Evolutionary conservation across 306 rosid genomes (phyloP).

Genomic region (Psophocarpus tetragonolobus): DNA sequence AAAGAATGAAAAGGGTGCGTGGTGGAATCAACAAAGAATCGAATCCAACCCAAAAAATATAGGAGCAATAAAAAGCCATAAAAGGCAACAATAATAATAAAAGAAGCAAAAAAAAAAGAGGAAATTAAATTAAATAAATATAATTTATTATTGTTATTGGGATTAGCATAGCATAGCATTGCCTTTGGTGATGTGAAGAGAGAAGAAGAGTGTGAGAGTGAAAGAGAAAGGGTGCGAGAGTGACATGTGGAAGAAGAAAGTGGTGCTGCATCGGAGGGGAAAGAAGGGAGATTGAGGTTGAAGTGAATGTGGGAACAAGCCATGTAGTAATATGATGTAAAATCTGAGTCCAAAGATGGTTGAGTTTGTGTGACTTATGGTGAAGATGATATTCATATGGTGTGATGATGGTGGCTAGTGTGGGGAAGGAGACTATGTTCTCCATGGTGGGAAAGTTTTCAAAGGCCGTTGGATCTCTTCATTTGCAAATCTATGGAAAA

Average conservation of each 20-base stretch:
- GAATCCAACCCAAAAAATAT: neutral
- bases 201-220: neutral
- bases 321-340: neutral
- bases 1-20: neutral
- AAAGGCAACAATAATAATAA: neutral
- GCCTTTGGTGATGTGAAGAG: constrained; percentile 19
- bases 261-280: constrained; percentile 8
- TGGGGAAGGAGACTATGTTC: too few relatives aligned
- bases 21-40: neutral
- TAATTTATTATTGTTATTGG: neutral
- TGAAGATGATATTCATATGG: neutral
- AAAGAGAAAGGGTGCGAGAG: neutral
- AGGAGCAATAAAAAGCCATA: neutral
- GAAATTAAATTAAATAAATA: neutral
- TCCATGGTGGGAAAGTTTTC: too few relatives aligned
- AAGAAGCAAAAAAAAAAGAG: neutral
- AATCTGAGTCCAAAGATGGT: neutral
- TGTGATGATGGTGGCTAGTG: too few relatives aligned
- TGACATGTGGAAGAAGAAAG: constrained; percentile 5
- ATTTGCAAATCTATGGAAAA: too few relatives aligned
- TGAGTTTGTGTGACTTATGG: neutral
- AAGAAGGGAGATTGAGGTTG: constrained; percentile 17
- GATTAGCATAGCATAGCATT: too few relatives aligned
- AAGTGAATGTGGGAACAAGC: neutral
- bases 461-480: too few relatives aligned